Evolutionary conservation across 2,329 filamentous ascomycete species (phyloP).

Genomic region (Xylaria sp.): DNA sequence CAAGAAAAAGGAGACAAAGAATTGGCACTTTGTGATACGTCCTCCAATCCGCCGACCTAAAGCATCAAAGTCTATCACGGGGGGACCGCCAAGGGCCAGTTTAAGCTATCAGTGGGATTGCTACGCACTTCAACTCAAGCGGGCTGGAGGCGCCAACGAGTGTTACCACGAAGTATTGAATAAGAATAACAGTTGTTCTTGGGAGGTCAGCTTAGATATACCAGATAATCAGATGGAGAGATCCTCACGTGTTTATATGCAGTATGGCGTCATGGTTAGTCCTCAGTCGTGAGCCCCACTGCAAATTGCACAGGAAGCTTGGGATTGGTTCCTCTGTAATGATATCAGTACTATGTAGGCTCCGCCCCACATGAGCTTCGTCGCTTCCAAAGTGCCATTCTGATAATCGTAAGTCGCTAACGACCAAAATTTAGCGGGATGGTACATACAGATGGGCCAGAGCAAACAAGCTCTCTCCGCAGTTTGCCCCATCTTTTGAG

Average conservation of each 20-base stretch:
- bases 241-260: slow-evolving; percentile 28
- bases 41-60: neutral
- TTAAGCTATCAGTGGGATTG: neutral
- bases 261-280: slow-evolving; percentile 31
- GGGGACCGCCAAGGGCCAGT: neutral
- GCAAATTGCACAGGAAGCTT: neutral
- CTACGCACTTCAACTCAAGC: neutral
- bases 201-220: neutral
- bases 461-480: slow-evolving; percentile 11
- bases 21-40: neutral
- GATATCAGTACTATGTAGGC: neutral
- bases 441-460: slow-evolving; percentile 10
- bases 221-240: slow-evolving; percentile 11
- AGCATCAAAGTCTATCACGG: neutral
- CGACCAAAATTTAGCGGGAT: slow-evolving; percentile 12
- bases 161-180: neutral
- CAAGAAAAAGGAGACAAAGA: neutral
- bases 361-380: slow-evolving; percentile 22
- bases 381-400: neutral
- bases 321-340: slow-evolving; percentile 10
- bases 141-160: neutral
- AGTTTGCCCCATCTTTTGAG: slow-evolving; percentile 20
- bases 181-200: neutral
- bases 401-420: neutral
- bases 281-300: neutral